Evolutionary conservation across 352 stramenopile species (phyloP).

Genomic region (Pythium scleroteichum): DNA sequence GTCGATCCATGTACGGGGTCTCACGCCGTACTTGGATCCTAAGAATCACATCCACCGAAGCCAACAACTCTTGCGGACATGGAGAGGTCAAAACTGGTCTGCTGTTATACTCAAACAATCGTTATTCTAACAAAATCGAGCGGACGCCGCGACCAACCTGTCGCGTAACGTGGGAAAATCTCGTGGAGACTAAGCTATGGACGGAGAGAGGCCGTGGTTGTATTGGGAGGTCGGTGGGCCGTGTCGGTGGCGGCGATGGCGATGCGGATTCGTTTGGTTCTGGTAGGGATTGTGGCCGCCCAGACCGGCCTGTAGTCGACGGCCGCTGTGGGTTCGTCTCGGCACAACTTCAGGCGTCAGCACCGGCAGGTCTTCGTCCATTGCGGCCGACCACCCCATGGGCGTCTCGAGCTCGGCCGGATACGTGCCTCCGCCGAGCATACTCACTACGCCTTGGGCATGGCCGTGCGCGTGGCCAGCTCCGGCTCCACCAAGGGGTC

Average conservation of each 20-base stretch:
- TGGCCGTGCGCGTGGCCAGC: slow-evolving; percentile 6
- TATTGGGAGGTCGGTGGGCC: not conserved
- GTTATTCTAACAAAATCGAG: slow-evolving; percentile 1
- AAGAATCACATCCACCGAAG: no score
- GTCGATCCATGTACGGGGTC: no score
- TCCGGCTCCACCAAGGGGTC: not conserved
- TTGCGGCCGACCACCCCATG: slow-evolving; percentile 6
- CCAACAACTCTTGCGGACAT: no score
- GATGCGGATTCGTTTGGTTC: not conserved
- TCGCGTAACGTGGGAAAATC: slow-evolving; percentile 1
- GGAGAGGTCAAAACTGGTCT: not conserved
- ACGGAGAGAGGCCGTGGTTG: slow-evolving; percentile 7
- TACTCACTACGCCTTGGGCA: slow-evolving; percentile 6
- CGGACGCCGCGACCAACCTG: not conserved
- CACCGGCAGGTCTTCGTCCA: slow-evolving; percentile 8
- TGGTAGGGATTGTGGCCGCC: not conserved
- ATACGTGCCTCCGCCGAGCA: slow-evolving; percentile 17
- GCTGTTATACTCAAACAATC: no score
- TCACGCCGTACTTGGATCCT: no score
- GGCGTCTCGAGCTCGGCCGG: slow-evolving; percentile 24
- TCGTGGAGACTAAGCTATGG: not conserved
- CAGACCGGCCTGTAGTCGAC: slow-evolving; percentile 6
- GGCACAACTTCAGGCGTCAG: slow-evolving; percentile 5
- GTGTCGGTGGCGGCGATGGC: not conserved
- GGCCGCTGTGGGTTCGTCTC: slow-evolving; percentile 7